Conservation (phyloP, 805 yeast genomes). For the Yarrowia deformans region DNA sequence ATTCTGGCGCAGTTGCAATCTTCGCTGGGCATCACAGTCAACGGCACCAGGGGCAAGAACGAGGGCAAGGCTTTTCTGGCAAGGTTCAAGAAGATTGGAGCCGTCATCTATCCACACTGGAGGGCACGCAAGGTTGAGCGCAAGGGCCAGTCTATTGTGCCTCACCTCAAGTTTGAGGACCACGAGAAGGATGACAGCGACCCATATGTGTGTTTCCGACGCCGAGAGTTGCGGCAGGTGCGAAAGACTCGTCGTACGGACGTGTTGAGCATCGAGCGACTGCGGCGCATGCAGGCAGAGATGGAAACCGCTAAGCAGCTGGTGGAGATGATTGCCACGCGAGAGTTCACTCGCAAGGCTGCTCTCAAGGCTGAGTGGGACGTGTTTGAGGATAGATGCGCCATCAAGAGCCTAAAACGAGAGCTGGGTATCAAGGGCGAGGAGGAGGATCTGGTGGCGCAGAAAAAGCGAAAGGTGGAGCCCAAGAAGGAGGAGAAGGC, state of each 20-base stretch:
- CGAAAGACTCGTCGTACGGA: slow-evolving; percentile 97
- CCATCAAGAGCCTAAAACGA: slow-evolving; percentile 77
- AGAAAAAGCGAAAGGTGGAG: slow-evolving; percentile 61
- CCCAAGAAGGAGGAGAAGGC: slow-evolving; percentile 43
- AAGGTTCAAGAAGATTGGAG: slow-evolving; percentile 62
- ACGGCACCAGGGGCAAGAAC: slow-evolving; percentile 24
- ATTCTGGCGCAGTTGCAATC: slow-evolving; percentile 46
- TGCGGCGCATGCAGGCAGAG: slow-evolving; percentile 75
- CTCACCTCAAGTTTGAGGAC: slow-evolving; percentile 82
- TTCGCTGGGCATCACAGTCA: slow-evolving; percentile 50
- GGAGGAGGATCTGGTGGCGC: slow-evolving; percentile 81
- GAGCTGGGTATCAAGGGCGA: slow-evolving; percentile 78
- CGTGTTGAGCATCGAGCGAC: slow-evolving; percentile 83
- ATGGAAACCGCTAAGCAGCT: slow-evolving; percentile 77
- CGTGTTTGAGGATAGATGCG: slow-evolving; percentile 75
- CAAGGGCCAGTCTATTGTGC: slow-evolving; percentile 73
- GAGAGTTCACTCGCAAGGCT: slow-evolving; percentile 72
- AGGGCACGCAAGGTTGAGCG: slow-evolving; percentile 71
- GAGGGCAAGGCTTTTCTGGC: slow-evolving; percentile 39
- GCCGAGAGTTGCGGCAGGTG: slow-evolving; percentile 93
- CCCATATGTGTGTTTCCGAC: slow-evolving; percentile 93
- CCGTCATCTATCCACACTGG: slow-evolving; percentile 80
- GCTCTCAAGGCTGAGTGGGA: slow-evolving; percentile 66
- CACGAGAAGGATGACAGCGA: slow-evolving; percentile 90
- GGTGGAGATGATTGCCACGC: slow-evolving; percentile 70